A percentile compares a stretch with the other conserved stretches of the same genome.
Evolutionary conservation across 108 stramenopile species (phyloP).

Genomic region (Discostella stelligeroides): DNA sequence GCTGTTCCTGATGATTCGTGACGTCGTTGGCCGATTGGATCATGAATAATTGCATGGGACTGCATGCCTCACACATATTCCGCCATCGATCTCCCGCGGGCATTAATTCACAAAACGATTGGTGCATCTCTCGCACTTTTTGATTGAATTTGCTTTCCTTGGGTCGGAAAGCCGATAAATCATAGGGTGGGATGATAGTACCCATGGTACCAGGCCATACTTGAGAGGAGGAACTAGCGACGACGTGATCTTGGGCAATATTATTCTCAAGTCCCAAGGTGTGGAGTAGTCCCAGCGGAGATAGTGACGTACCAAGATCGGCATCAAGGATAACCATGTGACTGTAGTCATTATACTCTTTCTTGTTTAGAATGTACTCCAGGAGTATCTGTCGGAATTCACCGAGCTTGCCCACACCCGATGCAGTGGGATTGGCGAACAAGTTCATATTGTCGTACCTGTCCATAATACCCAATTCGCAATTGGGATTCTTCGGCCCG

Average conservation of each 20-base stretch:
- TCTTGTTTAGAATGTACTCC: slow-evolving; percentile 42
- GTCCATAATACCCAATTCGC: slow-evolving; percentile 45
- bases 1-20: slow-evolving; percentile 19
- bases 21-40: slow-evolving; percentile 41
- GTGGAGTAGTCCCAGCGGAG: slow-evolving; percentile 52
- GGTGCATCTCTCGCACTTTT: slow-evolving; percentile 38
- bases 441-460: slow-evolving; percentile 52
- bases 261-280: slow-evolving; percentile 44
- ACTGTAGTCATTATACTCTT: slow-evolving; percentile 46
- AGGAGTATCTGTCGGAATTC: slow-evolving; percentile 53
- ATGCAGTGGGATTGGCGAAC: slow-evolving; percentile 36
- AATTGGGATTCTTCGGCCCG: slow-evolving; percentile 49
- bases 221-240: slow-evolving; percentile 44
- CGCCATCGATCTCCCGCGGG: slow-evolving; percentile 58
- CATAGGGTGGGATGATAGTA: slow-evolving; percentile 57
- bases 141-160: slow-evolving; percentile 29
- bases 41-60: slow-evolving; percentile 58
- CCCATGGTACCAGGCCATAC: slow-evolving; percentile 57
- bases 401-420: slow-evolving; percentile 54
- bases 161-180: slow-evolving; percentile 57
- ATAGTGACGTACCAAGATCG: slow-evolving; percentile 46
- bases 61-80: slow-evolving; percentile 58
- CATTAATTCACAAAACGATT: slow-evolving; percentile 51
- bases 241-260: slow-evolving; percentile 37
- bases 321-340: slow-evolving; percentile 60